Conservation (phyloP, 2,329 filamentous ascomycete species). For the Cercospora sp. region DNA sequence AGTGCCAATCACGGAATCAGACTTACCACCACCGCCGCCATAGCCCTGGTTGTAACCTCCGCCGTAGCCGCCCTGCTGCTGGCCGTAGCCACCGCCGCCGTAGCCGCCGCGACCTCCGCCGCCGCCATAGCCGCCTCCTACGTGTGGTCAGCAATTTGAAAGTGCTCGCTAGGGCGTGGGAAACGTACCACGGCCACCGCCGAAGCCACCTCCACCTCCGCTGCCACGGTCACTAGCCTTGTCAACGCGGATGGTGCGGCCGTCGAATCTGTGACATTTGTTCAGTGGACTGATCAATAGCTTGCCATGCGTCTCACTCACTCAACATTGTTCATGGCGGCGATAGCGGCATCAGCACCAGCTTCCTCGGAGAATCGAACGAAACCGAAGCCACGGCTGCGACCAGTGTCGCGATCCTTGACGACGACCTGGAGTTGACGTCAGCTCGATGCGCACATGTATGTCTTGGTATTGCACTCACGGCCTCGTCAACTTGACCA, state of each 20-base stretch:
- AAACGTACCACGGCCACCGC: constrained; percentile 40
- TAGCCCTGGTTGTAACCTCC: constrained; percentile 32
- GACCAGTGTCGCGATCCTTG: constrained; percentile 94
- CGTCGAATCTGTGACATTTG: constrained; percentile 72
- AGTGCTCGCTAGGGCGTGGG: background rate
- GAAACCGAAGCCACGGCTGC: constrained; percentile 96
- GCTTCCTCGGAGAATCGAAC: constrained; percentile 79
- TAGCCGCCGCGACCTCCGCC: constrained; percentile 25
- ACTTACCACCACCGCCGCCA: constrained; percentile 33
- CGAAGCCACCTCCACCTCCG: constrained; percentile 58
- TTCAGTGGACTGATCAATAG: constrained; percentile 11
- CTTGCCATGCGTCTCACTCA: constrained; percentile 50
- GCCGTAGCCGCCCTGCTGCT: constrained; percentile 31
- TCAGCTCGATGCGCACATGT: background rate
- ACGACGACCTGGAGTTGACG: constrained; percentile 73
- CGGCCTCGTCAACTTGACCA: constrained; percentile 89
- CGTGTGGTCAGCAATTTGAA: constrained; percentile 1
- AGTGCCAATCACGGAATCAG: background rate
- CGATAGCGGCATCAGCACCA: constrained; percentile 75
- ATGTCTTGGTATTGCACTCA: constrained; percentile 55
- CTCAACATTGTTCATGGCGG: constrained; percentile 85
- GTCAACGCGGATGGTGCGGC: constrained; percentile 90
- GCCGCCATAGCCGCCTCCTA: constrained; percentile 23
- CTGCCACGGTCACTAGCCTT: constrained; percentile 82
- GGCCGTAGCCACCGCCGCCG: constrained; percentile 30